Evolutionary conservation across 176 grass and related monocot species (phyloP).

Genomic region (Themeda triandra): DNA sequence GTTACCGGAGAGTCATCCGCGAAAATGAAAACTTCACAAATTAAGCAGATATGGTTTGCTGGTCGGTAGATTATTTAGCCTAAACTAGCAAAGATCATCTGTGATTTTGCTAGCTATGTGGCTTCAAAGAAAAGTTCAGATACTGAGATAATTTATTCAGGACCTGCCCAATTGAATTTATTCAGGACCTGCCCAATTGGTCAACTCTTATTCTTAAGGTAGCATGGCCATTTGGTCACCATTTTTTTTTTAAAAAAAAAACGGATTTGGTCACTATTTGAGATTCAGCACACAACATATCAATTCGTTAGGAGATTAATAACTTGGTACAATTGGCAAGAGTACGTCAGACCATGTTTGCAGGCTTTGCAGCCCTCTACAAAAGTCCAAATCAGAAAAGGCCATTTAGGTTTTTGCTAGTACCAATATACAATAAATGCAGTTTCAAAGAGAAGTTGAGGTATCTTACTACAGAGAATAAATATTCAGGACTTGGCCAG

Average conservation of each 20-base stretch:
- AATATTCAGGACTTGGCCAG: background rate
- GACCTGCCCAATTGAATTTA: background rate
- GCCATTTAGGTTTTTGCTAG: background rate
- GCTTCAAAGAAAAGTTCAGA: background rate
- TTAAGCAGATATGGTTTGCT: background rate
- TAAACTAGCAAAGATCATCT: background rate
- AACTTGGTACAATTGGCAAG: background rate
- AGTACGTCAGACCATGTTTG: background rate
- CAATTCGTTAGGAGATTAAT: background rate
- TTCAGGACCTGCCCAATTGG: background rate
- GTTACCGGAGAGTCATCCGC: background rate
- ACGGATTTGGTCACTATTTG: background rate
- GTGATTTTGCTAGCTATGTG: background rate
- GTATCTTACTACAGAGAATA: background rate
- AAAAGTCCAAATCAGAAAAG: background rate
- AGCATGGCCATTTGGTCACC: background rate
- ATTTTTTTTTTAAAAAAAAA: too few species aligned
- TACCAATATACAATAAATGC: background rate
- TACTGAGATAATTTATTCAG: background rate
- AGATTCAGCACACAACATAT: background rate
- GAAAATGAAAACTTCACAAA: background rate
- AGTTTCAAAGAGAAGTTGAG: background rate
- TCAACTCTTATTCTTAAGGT: background rate
- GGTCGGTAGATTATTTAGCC: background rate
- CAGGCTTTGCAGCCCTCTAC: background rate